These are phyloP conservation scores for Hygrophila difformis DNA, from an alignment of 257 asterid species.

Conservation along the genomic window DNA sequence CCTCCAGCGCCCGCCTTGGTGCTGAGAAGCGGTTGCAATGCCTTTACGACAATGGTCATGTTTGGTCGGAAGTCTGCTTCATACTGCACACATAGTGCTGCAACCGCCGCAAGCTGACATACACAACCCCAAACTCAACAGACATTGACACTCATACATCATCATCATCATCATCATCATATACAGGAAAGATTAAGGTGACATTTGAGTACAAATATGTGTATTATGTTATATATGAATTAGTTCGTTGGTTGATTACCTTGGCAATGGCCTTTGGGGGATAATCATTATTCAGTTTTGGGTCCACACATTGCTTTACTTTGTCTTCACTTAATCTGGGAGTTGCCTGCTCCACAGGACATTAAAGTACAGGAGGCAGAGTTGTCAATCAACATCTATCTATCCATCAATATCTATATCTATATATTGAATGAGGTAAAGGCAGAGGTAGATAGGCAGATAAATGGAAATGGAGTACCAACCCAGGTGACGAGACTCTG, in stretches of 20 bases:
- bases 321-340: slow-evolving; percentile 90
- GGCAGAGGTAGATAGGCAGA: too few relatives aligned
- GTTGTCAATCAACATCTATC: too few relatives aligned
- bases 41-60: slow-evolving; percentile 94
- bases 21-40: slow-evolving; percentile 86
- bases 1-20: slow-evolving; percentile 59
- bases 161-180: not conserved
- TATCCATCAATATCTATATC: too few relatives aligned
- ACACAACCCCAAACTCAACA: too few relatives aligned
- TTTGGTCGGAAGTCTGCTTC: slow-evolving; percentile 94
- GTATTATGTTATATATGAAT: too few relatives aligned
- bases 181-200: too few relatives aligned
- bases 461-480: too few relatives aligned
- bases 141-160: not conserved
- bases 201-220: too few relatives aligned
- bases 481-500: slow-evolving; percentile 93
- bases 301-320: slow-evolving; percentile 86
- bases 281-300: slow-evolving; percentile 57
- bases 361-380: too few relatives aligned
- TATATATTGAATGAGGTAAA: too few relatives aligned
- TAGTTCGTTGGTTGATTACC: too few relatives aligned
- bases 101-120: slow-evolving; percentile 85
- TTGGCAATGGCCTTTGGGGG: slow-evolving; percentile 87
- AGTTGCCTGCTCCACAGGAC: slow-evolving; percentile 74
- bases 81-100: slow-evolving; percentile 89